Evolutionary conservation across 2,329 filamentous ascomycete species (phyloP).

Genomic region (Cryphonectria radicalis): DNA sequence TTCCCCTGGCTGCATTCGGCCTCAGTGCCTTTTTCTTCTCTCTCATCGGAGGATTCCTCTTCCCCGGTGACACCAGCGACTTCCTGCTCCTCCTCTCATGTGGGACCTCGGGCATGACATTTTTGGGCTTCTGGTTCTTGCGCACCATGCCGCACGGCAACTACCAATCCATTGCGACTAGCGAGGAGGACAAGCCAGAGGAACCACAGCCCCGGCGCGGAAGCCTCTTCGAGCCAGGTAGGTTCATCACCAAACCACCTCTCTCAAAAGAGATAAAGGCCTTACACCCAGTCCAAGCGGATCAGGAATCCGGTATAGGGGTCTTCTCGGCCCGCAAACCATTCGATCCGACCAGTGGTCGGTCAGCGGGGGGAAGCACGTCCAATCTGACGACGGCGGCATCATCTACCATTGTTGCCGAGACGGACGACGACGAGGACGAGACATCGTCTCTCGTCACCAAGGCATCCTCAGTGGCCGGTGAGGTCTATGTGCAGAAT

Average conservation of each 20-base stretch:
- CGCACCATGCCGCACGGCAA: conserved; percentile 66
- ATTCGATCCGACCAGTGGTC: conserved; percentile 28
- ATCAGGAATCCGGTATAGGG: conserved; percentile 25
- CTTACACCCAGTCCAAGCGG: conserved; percentile 34
- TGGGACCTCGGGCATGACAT: conserved; percentile 77
- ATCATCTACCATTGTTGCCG: conserved; percentile 30
- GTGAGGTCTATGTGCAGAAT: conserved; percentile 58
- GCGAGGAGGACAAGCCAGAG: conserved; percentile 39
- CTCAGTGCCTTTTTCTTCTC: conserved; percentile 97
- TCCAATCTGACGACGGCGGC: conserved; percentile 32
- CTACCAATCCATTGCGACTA: conserved; percentile 61
- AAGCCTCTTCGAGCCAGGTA: conserved; percentile 48
- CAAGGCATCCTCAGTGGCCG: conserved; percentile 56
- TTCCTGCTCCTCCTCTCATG: conserved; percentile 81
- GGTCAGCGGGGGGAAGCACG: conserved; percentile 23
- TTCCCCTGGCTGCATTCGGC: conserved; percentile 90
- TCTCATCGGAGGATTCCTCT: conserved; percentile 72
- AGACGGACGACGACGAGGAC: conserved; percentile 54
- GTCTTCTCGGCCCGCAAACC: conserved; percentile 12
- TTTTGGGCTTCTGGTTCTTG: conserved; percentile 83
- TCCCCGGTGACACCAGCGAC: conserved; percentile 80
- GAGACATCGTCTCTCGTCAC: conserved; percentile 85
- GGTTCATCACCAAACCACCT: conserved; percentile 43
- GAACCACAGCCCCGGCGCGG: conserved; percentile 47
- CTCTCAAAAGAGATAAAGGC: conserved; percentile 37